Evolutionary conservation across 202 grass and related monocot species (phyloP).

Genomic region (Setaria italica): DNA sequence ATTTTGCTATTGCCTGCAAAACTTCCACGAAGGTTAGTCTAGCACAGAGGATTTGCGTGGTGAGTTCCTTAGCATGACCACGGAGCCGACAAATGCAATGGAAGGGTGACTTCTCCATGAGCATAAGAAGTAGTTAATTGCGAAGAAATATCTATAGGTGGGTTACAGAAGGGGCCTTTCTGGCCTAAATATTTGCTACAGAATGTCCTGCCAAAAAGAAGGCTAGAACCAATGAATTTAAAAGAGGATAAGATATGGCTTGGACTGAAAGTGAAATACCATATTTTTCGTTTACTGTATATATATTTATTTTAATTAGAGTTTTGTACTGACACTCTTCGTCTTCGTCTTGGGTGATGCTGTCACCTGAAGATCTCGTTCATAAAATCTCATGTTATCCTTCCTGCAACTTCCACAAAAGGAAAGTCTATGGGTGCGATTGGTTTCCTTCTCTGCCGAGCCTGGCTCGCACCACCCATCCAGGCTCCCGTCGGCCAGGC

Average conservation of each 20-base stretch:
- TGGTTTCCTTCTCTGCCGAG: no score
- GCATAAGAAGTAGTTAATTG: background rate
- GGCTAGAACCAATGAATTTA: background rate
- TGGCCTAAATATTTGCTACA: background rate
- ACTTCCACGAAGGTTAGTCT: background rate
- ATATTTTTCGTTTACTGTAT: background rate
- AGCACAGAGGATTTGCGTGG: background rate
- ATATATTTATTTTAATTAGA: background rate
- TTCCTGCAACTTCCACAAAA: background rate
- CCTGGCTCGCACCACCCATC: no score
- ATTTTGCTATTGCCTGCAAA: background rate
- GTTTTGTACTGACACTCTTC: background rate
- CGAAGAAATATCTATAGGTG: no score
- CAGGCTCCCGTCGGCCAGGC: no score
- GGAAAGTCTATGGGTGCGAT: no score
- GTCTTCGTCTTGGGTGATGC: background rate
- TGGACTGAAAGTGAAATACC: background rate
- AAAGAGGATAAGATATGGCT: background rate
- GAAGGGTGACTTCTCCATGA: background rate
- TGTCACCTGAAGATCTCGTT: background rate
- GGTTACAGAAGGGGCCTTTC: background rate
- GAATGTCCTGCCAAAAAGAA: background rate
- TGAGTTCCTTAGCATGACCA: no score
- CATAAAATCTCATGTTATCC: background rate
- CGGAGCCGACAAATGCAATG: no score